A percentile compares a stretch with the other conserved stretches of the same genome.
These are phyloP conservation scores for Ceratobasidium sp. DNA, from an alignment of 1,284 basidiomycete species.

Conservation along the genomic window DNA sequence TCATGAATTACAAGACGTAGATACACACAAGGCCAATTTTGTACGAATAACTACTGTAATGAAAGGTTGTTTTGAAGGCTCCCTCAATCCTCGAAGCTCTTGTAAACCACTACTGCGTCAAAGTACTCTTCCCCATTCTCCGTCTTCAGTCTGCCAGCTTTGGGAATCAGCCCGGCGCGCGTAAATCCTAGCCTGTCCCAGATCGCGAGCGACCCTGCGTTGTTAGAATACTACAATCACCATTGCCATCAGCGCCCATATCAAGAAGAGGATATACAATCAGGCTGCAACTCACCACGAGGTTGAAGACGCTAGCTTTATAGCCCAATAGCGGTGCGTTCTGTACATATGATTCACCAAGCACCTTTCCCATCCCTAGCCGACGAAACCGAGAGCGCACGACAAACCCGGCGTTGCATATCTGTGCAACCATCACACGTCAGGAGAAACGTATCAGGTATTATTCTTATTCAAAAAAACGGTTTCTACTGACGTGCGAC, in stretches of 20 bases:
- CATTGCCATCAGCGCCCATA: too few species aligned
- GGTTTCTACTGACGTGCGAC: constrained; percentile 75
- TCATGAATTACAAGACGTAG: too few species aligned
- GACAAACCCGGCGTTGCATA: constrained; percentile 91
- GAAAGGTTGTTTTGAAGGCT: not conserved
- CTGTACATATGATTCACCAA: constrained; percentile 83
- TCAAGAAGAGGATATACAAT: constrained; percentile 55
- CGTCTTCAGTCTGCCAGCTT: constrained; percentile 79
- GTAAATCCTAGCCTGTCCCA: constrained; percentile 90
- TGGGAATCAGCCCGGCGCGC: constrained; percentile 84
- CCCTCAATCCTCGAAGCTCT: constrained; percentile 65
- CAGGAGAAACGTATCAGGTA: not conserved
- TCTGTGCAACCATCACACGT: constrained; percentile 57
- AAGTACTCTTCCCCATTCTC: constrained; percentile 83
- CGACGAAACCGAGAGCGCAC: constrained; percentile 76
- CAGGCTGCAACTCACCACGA: constrained; percentile 76
- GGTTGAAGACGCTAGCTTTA: constrained; percentile 90
- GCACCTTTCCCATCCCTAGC: constrained; percentile 73
- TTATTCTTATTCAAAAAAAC: not conserved
- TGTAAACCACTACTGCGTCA: constrained; percentile 88
- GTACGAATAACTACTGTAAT: too few species aligned
- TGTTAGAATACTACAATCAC: constrained; percentile 54
- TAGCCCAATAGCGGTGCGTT: constrained; percentile 86
- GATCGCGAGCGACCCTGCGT: constrained; percentile 65
- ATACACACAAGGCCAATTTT: not conserved